Conservation (phyloP, 352 stramenopile genomes). For the Globisporangium radiosum region DNA sequence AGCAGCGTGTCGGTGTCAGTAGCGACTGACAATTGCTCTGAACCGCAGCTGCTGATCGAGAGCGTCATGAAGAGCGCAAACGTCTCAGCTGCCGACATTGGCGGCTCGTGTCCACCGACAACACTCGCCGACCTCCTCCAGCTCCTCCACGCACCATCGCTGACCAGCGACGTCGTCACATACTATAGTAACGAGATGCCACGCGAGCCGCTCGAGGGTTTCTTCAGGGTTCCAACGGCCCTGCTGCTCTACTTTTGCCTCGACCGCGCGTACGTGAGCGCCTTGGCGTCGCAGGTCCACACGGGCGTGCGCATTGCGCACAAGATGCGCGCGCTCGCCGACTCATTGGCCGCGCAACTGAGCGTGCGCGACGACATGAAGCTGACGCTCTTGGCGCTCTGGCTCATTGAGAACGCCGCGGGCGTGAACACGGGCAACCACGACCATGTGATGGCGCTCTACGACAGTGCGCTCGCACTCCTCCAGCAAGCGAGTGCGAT, state of each 20-base stretch:
- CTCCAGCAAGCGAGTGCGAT: constrained; percentile 69
- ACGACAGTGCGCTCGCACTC: constrained; percentile 49
- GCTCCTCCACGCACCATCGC: constrained; percentile 30
- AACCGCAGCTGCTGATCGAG: constrained; percentile 64
- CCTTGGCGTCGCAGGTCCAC: constrained; percentile 36
- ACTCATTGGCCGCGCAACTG: constrained; percentile 66
- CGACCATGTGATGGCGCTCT: constrained; percentile 54
- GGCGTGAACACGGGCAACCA: constrained; percentile 59
- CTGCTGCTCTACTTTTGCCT: constrained; percentile 79
- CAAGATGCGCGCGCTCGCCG: constrained; percentile 54
- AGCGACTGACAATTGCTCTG: constrained; percentile 24
- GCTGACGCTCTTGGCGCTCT: constrained; percentile 66
- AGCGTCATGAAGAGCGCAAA: constrained; percentile 70
- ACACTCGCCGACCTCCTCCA: constrained; percentile 50
- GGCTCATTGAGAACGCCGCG: constrained; percentile 74
- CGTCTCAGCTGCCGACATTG: constrained; percentile 20
- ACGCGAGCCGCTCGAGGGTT: constrained; percentile 61
- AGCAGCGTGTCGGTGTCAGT: constrained; percentile 40
- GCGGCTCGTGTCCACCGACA: constrained; percentile 34
- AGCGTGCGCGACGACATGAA: constrained; percentile 81
- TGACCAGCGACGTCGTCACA: constrained; percentile 52
- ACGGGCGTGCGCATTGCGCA: constrained; percentile 47
- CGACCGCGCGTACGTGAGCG: constrained; percentile 60
- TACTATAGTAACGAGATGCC: constrained; percentile 64
- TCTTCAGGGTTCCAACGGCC: constrained; percentile 68